Percentiles rank a stretch among this genome's conserved stretches.
phyloP scores from a whole-genome alignment of 352 stramenopile species.

The Peronospora tabacina region DNA sequence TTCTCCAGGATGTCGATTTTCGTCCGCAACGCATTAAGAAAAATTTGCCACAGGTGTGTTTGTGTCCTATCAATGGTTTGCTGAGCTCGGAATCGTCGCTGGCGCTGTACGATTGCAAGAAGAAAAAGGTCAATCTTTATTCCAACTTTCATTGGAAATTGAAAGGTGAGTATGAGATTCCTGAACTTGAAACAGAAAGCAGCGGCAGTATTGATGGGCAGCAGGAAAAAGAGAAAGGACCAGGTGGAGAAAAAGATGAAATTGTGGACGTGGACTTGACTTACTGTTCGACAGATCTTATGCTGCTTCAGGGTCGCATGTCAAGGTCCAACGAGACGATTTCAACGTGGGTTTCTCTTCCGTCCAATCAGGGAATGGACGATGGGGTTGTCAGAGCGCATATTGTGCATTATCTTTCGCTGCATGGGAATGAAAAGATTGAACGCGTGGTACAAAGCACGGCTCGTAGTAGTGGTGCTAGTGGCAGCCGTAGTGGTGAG shows the following conservation, averaged over 20 bases:
- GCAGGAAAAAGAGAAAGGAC: slow-evolving; percentile 4
- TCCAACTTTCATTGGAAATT: slow-evolving; percentile 78
- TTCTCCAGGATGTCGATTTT: slow-evolving; percentile 80
- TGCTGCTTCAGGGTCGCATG: slow-evolving; percentile 63
- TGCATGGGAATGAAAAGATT: slow-evolving; percentile 71
- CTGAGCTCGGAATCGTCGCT: slow-evolving; percentile 64
- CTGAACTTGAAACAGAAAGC: slow-evolving; percentile 24
- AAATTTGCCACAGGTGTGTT: slow-evolving; percentile 44
- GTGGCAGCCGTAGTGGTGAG: slow-evolving; percentile 11
- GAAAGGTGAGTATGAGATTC: slow-evolving; percentile 60
- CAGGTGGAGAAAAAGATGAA: slow-evolving; percentile 16
- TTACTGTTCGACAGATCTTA: slow-evolving; percentile 76
- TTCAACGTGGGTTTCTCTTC: slow-evolving; percentile 75
- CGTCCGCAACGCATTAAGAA: slow-evolving; percentile 81
- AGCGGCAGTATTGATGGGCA: slow-evolving; percentile 7
- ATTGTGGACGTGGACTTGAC: slow-evolving; percentile 52
- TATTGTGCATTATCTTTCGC: slow-evolving; percentile 70
- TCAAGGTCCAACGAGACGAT: slow-evolving; percentile 33
- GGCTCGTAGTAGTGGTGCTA: slow-evolving; percentile 13
- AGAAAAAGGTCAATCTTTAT: slow-evolving; percentile 48
- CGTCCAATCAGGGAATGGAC: slow-evolving; percentile 53
- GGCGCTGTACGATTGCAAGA: slow-evolving; percentile 55
- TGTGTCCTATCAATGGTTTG: slow-evolving; percentile 71
- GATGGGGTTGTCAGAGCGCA: slow-evolving; percentile 48
- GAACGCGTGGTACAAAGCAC: slow-evolving; percentile 64